These are phyloP conservation scores for Hyphodiscus hymeniophilus DNA, from an alignment of 495 filamentous ascomycete species.

Conservation along the genomic window DNA sequence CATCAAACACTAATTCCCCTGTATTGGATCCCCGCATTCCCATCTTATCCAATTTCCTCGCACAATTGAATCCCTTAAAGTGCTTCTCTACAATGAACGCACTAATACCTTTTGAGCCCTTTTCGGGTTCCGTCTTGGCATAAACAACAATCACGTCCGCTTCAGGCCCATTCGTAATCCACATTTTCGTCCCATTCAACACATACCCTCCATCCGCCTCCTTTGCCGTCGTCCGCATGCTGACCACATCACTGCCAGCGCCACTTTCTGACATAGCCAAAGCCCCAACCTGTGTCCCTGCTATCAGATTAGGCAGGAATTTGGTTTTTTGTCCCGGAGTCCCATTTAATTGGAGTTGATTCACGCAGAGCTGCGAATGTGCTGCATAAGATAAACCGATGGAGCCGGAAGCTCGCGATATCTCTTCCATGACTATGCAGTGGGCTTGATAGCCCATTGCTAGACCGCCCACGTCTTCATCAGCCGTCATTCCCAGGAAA, in stretches of 20 bases:
- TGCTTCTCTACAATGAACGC: constrained; percentile 80
- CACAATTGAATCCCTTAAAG: constrained; percentile 71
- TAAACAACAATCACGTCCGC: constrained; percentile 83
- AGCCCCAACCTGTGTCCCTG: constrained; percentile 76
- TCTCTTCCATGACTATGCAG: constrained; percentile 92
- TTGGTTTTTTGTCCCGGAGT: constrained; percentile 64
- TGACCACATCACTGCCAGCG: constrained; percentile 87
- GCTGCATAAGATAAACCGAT: constrained; percentile 91
- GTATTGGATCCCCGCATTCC: constrained; percentile 98
- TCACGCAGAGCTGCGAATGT: constrained; percentile 93
- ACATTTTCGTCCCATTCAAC: constrained; percentile 95
- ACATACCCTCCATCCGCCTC: constrained; percentile 77
- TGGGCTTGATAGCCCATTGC: constrained; percentile 96
- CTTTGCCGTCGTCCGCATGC: constrained; percentile 83
- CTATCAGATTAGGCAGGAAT: constrained; percentile 74
- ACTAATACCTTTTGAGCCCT: constrained; percentile 84
- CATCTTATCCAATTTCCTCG: constrained; percentile 93
- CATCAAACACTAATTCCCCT: constrained; percentile 86
- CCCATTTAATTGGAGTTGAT: constrained; percentile 93
- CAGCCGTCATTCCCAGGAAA: constrained; percentile 87
- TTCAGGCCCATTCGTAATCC: constrained; percentile 98
- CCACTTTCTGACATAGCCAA: constrained; percentile 94
- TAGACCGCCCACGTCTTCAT: constrained; percentile 87
- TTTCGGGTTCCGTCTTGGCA: constrained; percentile 81
- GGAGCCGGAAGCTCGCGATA: constrained; percentile 58